Base-by-base conservation (phyloP, 2,329 filamentous ascomycete species). In the Zarea fungicola region DNA sequence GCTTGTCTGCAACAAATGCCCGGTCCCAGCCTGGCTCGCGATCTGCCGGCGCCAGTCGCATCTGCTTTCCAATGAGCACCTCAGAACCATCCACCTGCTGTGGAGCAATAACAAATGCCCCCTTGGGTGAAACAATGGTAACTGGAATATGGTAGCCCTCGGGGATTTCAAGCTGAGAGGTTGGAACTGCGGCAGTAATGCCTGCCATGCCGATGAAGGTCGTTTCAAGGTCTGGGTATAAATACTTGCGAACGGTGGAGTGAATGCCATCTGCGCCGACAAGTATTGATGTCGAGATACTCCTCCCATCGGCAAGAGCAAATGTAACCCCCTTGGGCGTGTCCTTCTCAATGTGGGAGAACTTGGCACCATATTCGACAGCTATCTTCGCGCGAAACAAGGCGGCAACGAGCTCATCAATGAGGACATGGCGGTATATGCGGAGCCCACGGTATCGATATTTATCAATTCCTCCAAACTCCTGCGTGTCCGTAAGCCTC, bases 211-310 rank as follows among this genome's bases (percentile, higher is more conserved):
- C 74, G 1, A 71, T 74, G 56, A 78, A 83, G 1, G 62, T 66
- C 1, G 80, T 74, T 28, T 69, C 58, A 1, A 76, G 55, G 0
- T 71, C 66, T 0, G 77, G 74, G 39, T 74, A 67, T 0, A 84
- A 62, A 35, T 79, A 72, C 4, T 63, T 67, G 3, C 78, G 70
- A 0, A 83, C 75, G 0, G 63, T 66, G 1, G 78, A 81, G 57
- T 83, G 76, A 42, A 83, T 83, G 1, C 80, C 80, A 50, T 84
- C 80, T 0, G 77, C 76, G 0, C 78, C 80, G 14, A 83, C 65
- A 0, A 84, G 68, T 11, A 78, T 57, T 2, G 62, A 55, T 0
- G 75, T 73, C 0, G 55, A 59, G 1, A 55, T 63, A 0, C 57
- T 63, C 0, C 65, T 65, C 1, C 74, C 76, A 46, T 79, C 72